A percentile compares a stretch with the other conserved stretches of the same genome.
Evolutionary conservation across 1,284 basidiomycete genomes (phyloP).

Genomic region (Ceratobasidium sp.): DNA sequence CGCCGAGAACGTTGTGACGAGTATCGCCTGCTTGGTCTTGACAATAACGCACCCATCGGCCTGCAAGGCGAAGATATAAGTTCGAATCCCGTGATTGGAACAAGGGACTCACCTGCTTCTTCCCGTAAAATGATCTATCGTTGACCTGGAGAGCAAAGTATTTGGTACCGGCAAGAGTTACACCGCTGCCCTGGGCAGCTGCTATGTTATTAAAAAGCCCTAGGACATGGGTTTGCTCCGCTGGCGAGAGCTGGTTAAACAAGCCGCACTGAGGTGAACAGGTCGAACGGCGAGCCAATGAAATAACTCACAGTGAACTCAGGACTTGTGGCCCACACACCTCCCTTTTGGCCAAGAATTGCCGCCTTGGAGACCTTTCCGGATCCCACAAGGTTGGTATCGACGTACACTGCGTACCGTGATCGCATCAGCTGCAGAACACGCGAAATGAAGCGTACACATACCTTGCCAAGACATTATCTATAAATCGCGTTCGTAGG

Average conservation of each 20-base stretch:
- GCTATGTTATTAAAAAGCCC: slow-evolving; percentile 63
- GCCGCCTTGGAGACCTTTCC: slow-evolving; percentile 82
- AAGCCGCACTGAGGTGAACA: not conserved
- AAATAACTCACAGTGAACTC: slow-evolving; percentile 75
- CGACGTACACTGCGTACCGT: slow-evolving; percentile 77
- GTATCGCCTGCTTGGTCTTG: slow-evolving; percentile 89
- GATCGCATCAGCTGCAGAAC: slow-evolving; percentile 3
- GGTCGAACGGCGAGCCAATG: not conserved
- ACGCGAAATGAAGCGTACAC: not conserved
- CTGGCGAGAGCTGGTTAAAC: slow-evolving; percentile 68
- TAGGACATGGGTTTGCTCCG: slow-evolving; percentile 77
- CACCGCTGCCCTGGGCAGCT: slow-evolving; percentile 68
- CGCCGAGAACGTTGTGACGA: slow-evolving; percentile 81
- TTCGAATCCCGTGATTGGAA: slow-evolving; percentile 3
- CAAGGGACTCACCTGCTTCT: slow-evolving; percentile 74
- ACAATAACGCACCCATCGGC: slow-evolving; percentile 83
- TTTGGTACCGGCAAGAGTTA: slow-evolving; percentile 80
- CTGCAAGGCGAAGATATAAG: slow-evolving; percentile 58
- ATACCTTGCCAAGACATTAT: slow-evolving; percentile 67
- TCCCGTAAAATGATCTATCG: slow-evolving; percentile 76
- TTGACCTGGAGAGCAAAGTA: slow-evolving; percentile 79
- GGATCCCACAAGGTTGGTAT: slow-evolving; percentile 82
- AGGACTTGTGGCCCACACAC: slow-evolving; percentile 84
- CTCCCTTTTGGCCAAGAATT: slow-evolving; percentile 86
- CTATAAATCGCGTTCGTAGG: slow-evolving; percentile 11